Percentiles rank a stretch among this genome's conserved stretches.
Evolutionary conservation across 2,329 filamentous ascomycete species (phyloP).

Genomic region (Onygena corvina): DNA sequence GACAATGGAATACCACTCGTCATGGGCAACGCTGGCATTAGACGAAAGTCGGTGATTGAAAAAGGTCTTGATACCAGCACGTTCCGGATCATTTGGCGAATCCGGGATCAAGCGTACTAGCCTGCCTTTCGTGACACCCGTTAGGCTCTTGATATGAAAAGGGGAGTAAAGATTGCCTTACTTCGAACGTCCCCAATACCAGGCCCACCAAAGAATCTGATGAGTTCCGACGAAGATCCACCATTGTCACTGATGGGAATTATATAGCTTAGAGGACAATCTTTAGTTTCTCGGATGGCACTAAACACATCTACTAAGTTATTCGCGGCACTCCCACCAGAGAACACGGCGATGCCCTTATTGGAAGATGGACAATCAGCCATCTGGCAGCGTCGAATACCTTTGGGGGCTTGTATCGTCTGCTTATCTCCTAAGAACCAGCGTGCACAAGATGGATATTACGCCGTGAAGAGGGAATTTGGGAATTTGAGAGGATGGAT

Average conservation of each 20-base stretch:
- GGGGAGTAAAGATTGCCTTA: conserved; percentile 29
- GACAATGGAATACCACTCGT: conserved; percentile 80
- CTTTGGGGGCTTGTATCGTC: no score
- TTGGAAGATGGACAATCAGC: conserved; percentile 13
- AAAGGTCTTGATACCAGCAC: conserved; percentile 62
- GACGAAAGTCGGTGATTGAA: conserved; percentile 77
- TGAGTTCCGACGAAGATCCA: conserved; percentile 83
- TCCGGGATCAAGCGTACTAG: conserved; percentile 82
- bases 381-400: not conserved
- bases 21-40: conserved; percentile 48
- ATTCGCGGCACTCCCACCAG: conserved; percentile 87
- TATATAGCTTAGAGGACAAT: conserved; percentile 64
- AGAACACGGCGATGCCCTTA: conserved; percentile 68
- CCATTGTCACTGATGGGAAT: conserved; percentile 96
- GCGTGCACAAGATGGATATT: no score
- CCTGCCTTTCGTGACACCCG: conserved; percentile 48
- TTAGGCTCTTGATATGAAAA: not conserved
- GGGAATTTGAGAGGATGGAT: no score
- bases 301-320: conserved; percentile 84
- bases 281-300: conserved; percentile 49
- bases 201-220: conserved; percentile 86
- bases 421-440: not conserved
- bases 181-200: conserved; percentile 69
- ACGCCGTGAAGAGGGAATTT: no score
- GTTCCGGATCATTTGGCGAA: conserved; percentile 47